A percentile compares a stretch with the other conserved stretches of the same genome.
Evolutionary conservation across 768 basidiomycete genomes (phyloP).

Genomic region (Guyanaporus albipodus): DNA sequence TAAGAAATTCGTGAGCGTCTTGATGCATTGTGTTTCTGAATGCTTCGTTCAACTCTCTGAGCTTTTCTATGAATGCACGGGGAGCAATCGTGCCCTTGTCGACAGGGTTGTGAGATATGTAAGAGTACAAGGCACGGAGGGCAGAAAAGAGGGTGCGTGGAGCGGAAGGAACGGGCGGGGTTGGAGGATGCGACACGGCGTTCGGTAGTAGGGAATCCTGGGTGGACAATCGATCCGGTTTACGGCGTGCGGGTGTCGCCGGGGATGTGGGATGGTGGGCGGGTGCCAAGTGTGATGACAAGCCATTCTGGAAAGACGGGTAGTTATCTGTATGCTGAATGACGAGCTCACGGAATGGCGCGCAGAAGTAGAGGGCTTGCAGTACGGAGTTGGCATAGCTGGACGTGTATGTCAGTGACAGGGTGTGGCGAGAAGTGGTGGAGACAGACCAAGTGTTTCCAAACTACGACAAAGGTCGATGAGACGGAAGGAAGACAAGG

Average conservation of each 20-base stretch:
- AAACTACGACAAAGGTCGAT: conserved; percentile 52
- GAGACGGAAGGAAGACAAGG: conserved; percentile 4
- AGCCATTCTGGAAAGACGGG: conserved; percentile 28
- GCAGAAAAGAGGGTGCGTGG: conserved; percentile 86
- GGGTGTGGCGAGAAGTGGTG: conserved; percentile 1
- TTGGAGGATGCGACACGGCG: conserved; percentile 28
- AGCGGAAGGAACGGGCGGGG: conserved; percentile 48
- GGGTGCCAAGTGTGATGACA: conserved; percentile 21
- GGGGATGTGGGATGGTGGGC: conserved; percentile 27
- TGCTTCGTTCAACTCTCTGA: conserved; percentile 87
- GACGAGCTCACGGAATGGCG: conserved; percentile 88
- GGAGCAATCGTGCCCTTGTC: conserved; percentile 87
- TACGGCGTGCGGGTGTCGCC: conserved; percentile 41
- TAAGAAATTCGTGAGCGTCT: conserved; percentile 98
- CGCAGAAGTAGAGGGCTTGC: conserved; percentile 93
- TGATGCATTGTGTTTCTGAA: conserved; percentile 94
- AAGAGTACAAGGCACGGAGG: conserved; percentile 83
- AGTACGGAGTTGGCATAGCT: conserved; percentile 99
- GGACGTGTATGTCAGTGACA: conserved; percentile 17
- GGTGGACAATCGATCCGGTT: conserved; percentile 50
- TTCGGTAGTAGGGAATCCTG: conserved; percentile 32
- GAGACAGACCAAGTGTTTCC: conserved; percentile 86
- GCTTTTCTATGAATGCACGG: conserved; percentile 87
- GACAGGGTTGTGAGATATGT: conserved; percentile 74
- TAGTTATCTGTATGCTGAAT: conserved; percentile 61